Conservation (phyloP, 768 basidiomycete species). For the Boletus coccyginus region DNA sequence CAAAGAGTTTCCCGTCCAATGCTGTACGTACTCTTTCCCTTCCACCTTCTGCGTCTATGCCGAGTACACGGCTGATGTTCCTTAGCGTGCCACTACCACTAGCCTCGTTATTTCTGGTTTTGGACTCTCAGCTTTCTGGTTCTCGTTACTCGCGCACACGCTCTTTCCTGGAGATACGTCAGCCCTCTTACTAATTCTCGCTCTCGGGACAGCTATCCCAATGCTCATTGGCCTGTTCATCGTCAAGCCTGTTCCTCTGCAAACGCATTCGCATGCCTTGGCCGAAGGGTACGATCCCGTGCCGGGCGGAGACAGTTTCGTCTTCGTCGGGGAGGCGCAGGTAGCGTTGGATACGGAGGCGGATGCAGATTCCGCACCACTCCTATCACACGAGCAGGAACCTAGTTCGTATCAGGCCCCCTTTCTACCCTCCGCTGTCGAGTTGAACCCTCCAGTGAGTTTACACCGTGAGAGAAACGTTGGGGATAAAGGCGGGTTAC, state of each 20-base stretch:
- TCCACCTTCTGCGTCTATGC: background rate
- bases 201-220: conserved; percentile 73
- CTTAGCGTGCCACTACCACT: conserved; percentile 70
- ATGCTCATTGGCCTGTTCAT: conserved; percentile 78
- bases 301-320: conserved; percentile 13
- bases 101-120: conserved; percentile 83
- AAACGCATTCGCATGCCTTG: conserved; percentile 24
- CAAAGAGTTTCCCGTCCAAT: conserved; percentile 75
- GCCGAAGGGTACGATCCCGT: conserved; percentile 21
- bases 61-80: background rate
- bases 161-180: conserved; percentile 78
- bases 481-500: conserved; percentile 29
- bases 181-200: conserved; percentile 70
- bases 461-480: background rate
- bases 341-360: conserved; percentile 5
- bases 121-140: conserved; percentile 89
- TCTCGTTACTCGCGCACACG: conserved; percentile 70
- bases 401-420: conserved; percentile 23
- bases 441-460: conserved; percentile 21
- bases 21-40: conserved; percentile 44
- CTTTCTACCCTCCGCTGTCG: conserved; percentile 13
- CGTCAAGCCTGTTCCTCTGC: conserved; percentile 66
- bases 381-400: conserved; percentile 20
- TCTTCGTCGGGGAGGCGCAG: conserved; percentile 25
- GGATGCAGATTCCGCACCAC: conserved; percentile 21